Evolutionary conservation across 2,329 filamentous ascomycete genomes (phyloP), one percentile per base, ranked within the genome.

Genomic region (Rugonectria rugulosa): DNA sequence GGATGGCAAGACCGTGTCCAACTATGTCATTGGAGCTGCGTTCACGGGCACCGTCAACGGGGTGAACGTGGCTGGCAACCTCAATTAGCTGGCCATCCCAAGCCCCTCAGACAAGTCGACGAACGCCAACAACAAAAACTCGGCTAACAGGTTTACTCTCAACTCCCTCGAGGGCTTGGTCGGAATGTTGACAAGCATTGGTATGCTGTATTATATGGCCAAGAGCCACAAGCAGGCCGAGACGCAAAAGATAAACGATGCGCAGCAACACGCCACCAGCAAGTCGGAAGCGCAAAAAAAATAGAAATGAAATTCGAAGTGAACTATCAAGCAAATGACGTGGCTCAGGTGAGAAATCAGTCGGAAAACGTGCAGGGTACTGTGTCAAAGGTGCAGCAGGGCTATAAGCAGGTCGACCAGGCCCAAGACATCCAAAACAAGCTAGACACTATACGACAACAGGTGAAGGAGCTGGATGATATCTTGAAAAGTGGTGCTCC

Each of bases 71-170:
- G 17, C 27, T 44, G 41, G 41, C 17, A 44, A 32, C 41, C 26
- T 23, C 41, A 44, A 44, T 32, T 12, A 44, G 17, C 26, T 44
- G 26, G 12, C 17, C 41, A 44, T 44, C 41, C 41, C 41, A 32
- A 14, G 9, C 27, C 12, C 26, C 41, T 44, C 41, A 12, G 11
- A 32, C 31, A 44, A 11, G n/a, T 44, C 26, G n/a, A 15, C 3
- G 5, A 20, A n/a, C 17, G 27, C 17, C 17, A 32, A 5, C 2
- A 27, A 32, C 31, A 32, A n/a, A 31, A 32, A 32, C 17, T 21
- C 41, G 11, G 41, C 41, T 23, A 23, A 8, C 20, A 7, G 14
- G 9, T 10, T 15, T 3, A 23, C 7, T 24, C 6, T 32, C 10
- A 32, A 7, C 26, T n/a, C 26, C 24, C 3, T 44, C 4, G 41